phyloP scores from a whole-genome alignment of 352 stramenopile species.

The Pythium monospermum region DNA sequence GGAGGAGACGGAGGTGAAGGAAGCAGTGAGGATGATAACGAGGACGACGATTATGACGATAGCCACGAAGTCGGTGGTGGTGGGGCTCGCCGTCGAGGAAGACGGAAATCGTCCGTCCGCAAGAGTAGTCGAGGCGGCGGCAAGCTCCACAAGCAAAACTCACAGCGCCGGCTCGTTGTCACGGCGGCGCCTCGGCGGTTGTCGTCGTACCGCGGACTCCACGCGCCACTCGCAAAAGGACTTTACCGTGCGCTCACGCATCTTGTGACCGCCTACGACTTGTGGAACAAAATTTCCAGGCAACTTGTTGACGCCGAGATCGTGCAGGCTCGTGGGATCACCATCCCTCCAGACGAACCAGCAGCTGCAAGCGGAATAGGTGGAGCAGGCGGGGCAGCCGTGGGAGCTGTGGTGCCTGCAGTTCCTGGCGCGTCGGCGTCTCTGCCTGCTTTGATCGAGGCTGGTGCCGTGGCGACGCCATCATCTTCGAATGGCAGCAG shows the following conservation, averaged over 20 bases:
- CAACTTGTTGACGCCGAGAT: conserved; percentile 21
- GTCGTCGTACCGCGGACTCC: conserved; percentile 18
- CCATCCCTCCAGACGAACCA: background rate
- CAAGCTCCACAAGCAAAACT: conserved; percentile 6
- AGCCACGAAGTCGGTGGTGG: too few species aligned
- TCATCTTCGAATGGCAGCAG: too few species aligned
- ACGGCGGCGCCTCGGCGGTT: conserved; percentile 11
- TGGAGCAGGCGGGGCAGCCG: too few species aligned
- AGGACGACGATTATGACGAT: background rate
- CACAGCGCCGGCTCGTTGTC: conserved; percentile 8
- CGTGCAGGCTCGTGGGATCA: conserved; percentile 9
- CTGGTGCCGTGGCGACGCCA: too few species aligned
- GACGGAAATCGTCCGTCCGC: too few species aligned
- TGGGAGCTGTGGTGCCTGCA: too few species aligned
- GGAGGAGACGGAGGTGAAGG: background rate
- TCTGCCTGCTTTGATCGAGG: too few species aligned
- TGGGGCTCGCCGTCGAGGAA: too few species aligned
- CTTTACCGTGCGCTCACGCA: conserved; percentile 12
- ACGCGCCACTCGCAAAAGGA: conserved; percentile 10
- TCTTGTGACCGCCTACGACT: conserved; percentile 18
- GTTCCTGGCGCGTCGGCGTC: too few species aligned
- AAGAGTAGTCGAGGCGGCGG: background rate
- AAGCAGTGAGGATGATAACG: background rate
- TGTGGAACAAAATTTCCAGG: conserved; percentile 20
- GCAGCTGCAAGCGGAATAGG: too few species aligned